phyloP scores from a whole-genome alignment of 108 stramenopile genomes.

The Bacterosira constricta region DNA sequence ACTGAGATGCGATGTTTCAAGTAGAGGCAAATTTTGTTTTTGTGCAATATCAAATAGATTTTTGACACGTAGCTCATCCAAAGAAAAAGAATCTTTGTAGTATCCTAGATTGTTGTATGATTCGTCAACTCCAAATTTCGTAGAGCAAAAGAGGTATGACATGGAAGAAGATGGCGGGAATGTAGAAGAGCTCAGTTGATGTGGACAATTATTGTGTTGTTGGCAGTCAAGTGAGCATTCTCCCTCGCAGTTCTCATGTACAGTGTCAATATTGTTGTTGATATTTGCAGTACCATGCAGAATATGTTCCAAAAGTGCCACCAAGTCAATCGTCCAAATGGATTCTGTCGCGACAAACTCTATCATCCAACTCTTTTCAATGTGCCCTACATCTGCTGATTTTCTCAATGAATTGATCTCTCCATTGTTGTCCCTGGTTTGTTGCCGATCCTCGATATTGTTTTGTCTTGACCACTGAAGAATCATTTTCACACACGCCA shows the following conservation, averaged over 20 bases:
- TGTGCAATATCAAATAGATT: slow-evolving; percentile 26
- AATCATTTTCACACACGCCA: slow-evolving; percentile 67
- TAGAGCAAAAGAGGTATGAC: slow-evolving; percentile 45
- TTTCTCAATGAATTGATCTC: not conserved
- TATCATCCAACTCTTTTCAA: slow-evolving; percentile 30
- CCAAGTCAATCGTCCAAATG: slow-evolving; percentile 83
- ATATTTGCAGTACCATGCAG: slow-evolving; percentile 7
- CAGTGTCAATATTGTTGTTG: not conserved
- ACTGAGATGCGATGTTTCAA: slow-evolving; percentile 29
- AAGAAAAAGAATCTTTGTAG: slow-evolving; percentile 64
- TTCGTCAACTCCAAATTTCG: slow-evolving; percentile 54
- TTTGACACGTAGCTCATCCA: slow-evolving; percentile 61
- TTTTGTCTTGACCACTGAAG: slow-evolving; percentile 46
- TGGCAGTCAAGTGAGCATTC: slow-evolving; percentile 25
- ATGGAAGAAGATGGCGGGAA: not conserved
- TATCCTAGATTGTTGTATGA: slow-evolving; percentile 55
- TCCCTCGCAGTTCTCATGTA: not conserved
- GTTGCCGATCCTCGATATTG: not conserved
- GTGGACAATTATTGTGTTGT: not conserved
- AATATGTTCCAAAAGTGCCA: slow-evolving; percentile 51
- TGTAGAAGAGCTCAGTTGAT: not conserved
- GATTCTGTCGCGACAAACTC: slow-evolving; percentile 57
- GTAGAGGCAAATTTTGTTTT: slow-evolving; percentile 26
- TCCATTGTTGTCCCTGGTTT: not conserved
- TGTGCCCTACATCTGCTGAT: slow-evolving; percentile 1